phyloP scores from a whole-genome alignment of 176 grass and related monocot genomes.

The Aegilops speltoides region DNA sequence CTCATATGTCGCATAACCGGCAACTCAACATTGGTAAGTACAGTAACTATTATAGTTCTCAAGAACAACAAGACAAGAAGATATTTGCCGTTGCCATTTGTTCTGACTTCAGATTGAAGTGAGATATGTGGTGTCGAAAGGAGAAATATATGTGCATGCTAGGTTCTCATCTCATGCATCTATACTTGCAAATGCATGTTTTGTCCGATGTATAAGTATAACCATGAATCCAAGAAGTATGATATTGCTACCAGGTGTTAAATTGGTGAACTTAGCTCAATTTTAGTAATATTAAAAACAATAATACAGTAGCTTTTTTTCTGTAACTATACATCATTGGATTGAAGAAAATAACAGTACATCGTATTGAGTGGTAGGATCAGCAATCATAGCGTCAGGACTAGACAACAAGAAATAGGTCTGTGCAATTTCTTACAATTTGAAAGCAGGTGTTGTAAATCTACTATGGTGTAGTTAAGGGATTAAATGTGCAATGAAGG shows the following conservation, averaged over 20 bases:
- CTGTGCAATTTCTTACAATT: too few relatives aligned
- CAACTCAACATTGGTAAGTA: constrained; percentile 88
- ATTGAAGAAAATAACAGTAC: background rate
- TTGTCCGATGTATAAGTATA: background rate
- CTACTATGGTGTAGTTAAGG: too few relatives aligned
- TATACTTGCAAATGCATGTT: background rate
- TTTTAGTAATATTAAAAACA: background rate
- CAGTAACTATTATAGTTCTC: background rate
- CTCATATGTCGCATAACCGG: constrained; percentile 67
- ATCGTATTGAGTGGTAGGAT: background rate
- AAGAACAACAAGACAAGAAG: background rate
- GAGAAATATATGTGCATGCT: background rate
- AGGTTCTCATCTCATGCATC: constrained; percentile 4
- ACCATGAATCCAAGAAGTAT: background rate
- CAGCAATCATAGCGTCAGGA: background rate
- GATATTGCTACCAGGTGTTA: background rate
- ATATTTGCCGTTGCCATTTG: background rate
- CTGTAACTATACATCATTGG: background rate
- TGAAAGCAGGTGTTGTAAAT: too few relatives aligned
- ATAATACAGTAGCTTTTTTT: background rate
- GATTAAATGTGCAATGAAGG: too few relatives aligned
- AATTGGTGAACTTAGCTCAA: background rate
- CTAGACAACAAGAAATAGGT: too few relatives aligned
- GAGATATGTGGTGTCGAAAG: background rate
- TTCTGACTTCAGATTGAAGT: background rate